Base-by-base conservation (phyloP, 495 filamentous ascomycete species). In the Penicillium canescens region DNA sequence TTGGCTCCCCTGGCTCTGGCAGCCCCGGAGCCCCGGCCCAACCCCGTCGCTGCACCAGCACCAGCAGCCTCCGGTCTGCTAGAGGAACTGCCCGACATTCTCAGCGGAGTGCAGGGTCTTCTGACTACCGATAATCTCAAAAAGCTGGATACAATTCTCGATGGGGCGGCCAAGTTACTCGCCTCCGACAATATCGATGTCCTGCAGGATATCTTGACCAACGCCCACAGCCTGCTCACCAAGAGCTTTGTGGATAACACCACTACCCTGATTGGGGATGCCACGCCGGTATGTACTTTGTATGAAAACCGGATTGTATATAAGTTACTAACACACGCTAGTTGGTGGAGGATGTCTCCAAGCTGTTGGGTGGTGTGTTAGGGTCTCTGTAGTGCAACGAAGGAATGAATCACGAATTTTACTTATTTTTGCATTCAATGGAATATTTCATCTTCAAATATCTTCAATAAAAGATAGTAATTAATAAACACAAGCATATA, bases 261-360 rank as follows among this genome's bases (percentile, higher is more conserved):
- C 26, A 71, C 70, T 1, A 73, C 74, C 23, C 51, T 82, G 43
- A 79, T 82, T 54, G 71, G 65, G 6, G 78, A 79, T 64, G 78
- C 77, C 11, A 78, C 77, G 46, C 78, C 78, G 59, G 78, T 82
- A 69, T 54, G 77, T 66, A 54, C 18, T 39, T 21, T 1, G 35
- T 52, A 3, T 23, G 7, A 6, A 1, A 9, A 10, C 0, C 28
- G 0, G 28, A 8, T 7, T 7, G 2, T 0, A 31, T 31, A 7
- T 8, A 12, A 2, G 24, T 26, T 18, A 46, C 36, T 36, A 37
- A 47, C 11, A 18, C n/a, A 11, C 1, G 36, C 23, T 55, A 73
- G 70, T 55, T 73, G 26, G 61, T 73, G 18, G 56, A 54, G 35
- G 67, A 68, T 55, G 52, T 73, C 8, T 71, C 68, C 5, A 71